Conservation (phyloP, 495 filamentous ascomycete species). For the Podospora anserina region DNA sequence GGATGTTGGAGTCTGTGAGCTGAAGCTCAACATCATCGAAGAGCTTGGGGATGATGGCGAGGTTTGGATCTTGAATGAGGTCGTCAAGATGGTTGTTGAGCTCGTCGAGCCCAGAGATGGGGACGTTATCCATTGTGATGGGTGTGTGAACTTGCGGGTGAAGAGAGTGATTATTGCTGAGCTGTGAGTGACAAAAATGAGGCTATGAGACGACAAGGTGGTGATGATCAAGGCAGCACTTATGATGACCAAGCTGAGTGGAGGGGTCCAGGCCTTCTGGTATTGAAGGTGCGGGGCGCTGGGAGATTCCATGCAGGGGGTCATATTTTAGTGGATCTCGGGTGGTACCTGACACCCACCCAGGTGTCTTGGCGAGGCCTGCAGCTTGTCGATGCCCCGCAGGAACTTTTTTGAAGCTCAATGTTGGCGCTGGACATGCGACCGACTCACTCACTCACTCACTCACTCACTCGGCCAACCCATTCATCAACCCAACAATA, state of each 20-base stretch:
- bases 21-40: conserved; percentile 56
- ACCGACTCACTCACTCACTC: background rate
- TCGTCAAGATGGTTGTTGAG: conserved; percentile 49
- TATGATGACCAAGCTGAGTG: background rate
- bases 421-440: background rate
- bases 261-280: conserved; percentile 7
- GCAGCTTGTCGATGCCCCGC: background rate
- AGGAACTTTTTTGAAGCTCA: background rate
- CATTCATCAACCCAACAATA: background rate
- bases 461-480: background rate
- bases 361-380: background rate
- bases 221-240: conserved; percentile 4
- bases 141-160: conserved; percentile 5
- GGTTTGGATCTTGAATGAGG: conserved; percentile 38
- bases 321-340: background rate
- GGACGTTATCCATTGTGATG: conserved; percentile 31
- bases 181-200: background rate
- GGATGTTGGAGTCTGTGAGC: conserved; percentile 49
- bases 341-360: background rate
- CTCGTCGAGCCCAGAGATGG: conserved; percentile 45
- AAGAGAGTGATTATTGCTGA: conserved; percentile 13
- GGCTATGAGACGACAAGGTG: background rate
- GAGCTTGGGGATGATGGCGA: conserved; percentile 42
- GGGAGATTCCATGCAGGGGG: conserved; percentile 11
- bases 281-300: background rate